Evolutionary conservation across 371 early-diverging fungal genomes (phyloP), one percentile per base, ranked within the genome.

Genomic region (Apophysomyces trapeziformis): DNA sequence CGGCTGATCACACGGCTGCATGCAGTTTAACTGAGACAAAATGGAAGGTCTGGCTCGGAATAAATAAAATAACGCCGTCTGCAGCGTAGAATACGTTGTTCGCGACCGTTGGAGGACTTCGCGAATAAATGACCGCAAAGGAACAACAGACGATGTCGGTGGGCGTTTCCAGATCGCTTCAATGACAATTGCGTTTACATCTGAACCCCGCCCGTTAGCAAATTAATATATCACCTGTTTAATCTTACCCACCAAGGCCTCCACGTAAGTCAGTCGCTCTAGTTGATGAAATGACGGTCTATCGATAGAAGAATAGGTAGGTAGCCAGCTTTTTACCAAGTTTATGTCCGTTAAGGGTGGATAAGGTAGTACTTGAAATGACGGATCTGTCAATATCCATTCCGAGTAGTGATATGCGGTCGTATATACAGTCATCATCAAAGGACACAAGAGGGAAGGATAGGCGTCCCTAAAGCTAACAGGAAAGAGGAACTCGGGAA

Each of bases 81-180:
- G 92, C 13, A 93, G 75, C 41, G 92, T 90, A 11, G 92, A 88
- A 71, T 89, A 91, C 32, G 92, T 90, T n/a, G 91, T 89, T 60
- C 86, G 83, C 12, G 91, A 90, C 38, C 92, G 80, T 63, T 89
- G 82, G 3, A 93, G 74, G 18, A 92, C 85, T 76, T 93, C 93
- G 66, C 87, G 85, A 70, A 93, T 87, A 69, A 92, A 92, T 59
- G 79, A 71, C 38, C 85, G 77, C 14, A 92, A 76, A 35, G 92
- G 89, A 13, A 87, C 84, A 11, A 83, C 79, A 11, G 67, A 57
- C 6, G 75, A 18, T 14, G 61, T 57, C 35, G 66, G 66, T 16
- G 60, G 58, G 35, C 35, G 46, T 12, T 58, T 47, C 88, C 88
- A 87, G 58, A 86, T 85, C 14, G 81, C 80, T 66, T 87, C 86